phyloP scores from a whole-genome alignment of 352 stramenopile genomes.

The Achlya hypogyna region DNA sequence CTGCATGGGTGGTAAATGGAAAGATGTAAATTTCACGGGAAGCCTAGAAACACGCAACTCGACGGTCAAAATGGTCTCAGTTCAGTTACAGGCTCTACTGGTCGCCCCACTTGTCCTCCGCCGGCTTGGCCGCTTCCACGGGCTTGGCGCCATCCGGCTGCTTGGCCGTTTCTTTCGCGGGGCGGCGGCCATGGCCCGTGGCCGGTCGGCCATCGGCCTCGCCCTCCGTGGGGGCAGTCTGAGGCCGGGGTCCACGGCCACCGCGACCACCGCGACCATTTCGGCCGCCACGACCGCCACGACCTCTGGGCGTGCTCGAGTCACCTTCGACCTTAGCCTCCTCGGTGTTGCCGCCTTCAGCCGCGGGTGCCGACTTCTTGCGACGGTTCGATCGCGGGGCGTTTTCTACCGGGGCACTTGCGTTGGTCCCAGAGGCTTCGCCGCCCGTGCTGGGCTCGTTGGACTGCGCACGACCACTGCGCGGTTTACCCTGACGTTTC shows the following conservation, averaged over 20 bases:
- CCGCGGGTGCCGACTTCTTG: no score
- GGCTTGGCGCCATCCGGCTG: not conserved
- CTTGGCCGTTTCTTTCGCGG: not conserved
- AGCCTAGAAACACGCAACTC: not conserved
- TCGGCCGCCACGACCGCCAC: not conserved
- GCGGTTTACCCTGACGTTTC: not conserved
- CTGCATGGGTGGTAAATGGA: slow-evolving; percentile 3
- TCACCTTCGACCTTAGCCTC: not conserved
- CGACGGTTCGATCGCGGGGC: no score
- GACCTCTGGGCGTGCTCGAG: not conserved
- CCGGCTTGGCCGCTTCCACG: not conserved
- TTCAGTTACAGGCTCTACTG: not conserved
- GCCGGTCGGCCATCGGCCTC: not conserved
- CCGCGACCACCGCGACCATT: not conserved
- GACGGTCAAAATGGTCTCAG: not conserved
- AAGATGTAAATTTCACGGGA: not conserved
- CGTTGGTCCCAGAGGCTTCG: not conserved
- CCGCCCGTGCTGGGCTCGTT: not conserved
- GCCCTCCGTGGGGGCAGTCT: not conserved
- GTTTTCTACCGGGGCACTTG: no score
- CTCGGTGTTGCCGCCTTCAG: not conserved
- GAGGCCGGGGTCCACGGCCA: not conserved
- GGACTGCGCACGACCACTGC: not conserved
- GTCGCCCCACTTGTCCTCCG: not conserved
- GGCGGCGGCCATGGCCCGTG: not conserved